These are phyloP conservation scores for Cinchona pubescens DNA, from an alignment of 257 asterid species.

Conservation along the genomic window DNA sequence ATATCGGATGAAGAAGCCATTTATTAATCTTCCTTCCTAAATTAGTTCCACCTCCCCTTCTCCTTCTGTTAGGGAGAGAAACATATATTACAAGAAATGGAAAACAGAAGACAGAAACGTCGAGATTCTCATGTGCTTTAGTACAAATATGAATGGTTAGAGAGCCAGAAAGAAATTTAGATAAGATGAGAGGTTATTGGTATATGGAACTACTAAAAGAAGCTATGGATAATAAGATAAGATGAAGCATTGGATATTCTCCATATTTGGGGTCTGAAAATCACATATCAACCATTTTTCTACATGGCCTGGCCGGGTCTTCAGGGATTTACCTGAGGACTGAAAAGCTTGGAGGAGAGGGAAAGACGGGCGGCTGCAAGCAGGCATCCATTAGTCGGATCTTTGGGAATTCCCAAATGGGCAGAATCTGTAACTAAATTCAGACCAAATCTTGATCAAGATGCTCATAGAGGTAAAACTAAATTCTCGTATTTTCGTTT, in stretches of 20 bases:
- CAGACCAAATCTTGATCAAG: neutral
- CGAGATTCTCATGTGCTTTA: neutral
- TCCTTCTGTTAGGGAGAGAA: neutral
- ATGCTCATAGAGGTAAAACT: neutral
- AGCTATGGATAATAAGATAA: neutral
- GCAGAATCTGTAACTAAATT: no score
- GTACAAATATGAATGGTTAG: neutral
- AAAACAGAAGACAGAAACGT: neutral
- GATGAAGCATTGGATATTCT: neutral
- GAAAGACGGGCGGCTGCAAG: neutral
- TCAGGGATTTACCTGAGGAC: neutral
- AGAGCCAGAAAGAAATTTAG: neutral
- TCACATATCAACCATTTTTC: neutral
- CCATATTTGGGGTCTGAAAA: neutral
- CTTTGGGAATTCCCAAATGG: no score
- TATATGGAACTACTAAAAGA: neutral
- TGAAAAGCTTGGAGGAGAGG: neutral
- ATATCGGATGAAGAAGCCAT: conserved; percentile 31
- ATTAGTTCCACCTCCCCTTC: conserved; percentile 21
- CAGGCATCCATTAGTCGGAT: neutral
- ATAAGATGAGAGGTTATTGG: neutral
- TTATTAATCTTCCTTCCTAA: neutral
- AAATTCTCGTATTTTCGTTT: neutral
- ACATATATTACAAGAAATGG: neutral
- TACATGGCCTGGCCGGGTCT: neutral